Base-by-base conservation (phyloP, 176 grass and related monocot species). In the Aechmea fasciata region DNA sequence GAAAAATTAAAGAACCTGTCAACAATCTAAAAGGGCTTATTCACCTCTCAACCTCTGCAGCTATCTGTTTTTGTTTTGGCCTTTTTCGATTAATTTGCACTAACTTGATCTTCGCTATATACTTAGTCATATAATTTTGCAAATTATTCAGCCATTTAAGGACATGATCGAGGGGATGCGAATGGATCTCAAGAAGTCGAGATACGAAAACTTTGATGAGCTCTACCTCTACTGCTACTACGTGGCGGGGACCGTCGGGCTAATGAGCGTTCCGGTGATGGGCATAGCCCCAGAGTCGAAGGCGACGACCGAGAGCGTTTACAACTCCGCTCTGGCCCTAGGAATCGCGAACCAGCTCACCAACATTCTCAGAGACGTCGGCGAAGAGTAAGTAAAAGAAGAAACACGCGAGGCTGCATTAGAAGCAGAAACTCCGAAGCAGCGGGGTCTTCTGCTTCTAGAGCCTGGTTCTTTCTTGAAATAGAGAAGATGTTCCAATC, bases 191-290 rank as follows among this genome's bases (percentile, higher is more conserved):
- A 51, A 5, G 1, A 85, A 81, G 81, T 83, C 84, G 1, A 77
- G 86, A 71, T 97, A 97, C 82, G 25, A 83, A 49, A 97, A 77
- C 67, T 97, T 92, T 73, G 89, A 97, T 63, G 89, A 92, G 74
- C 82, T 97, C n/a, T 97, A 92, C 77, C 86, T 97, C 17, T 97
- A 97, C 71, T 97, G 93, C 75, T 97, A 97, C 71, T 91, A 89
- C 68, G 93, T 92, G 11, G 93, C 89, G 14, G 89, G 93, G 13
- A 97, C 86, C 0, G 93, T 97, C 1, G 93, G 89, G 15, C 72
- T 97, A 3, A 97, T 97, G 93, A 83, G 83, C 11, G 89, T 97
- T 25, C 89, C 93, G 2, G 47, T 97, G 11, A 96, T 96, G 92
- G 92, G 88, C 23, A 83, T 89, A 63, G 80, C 92, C 13, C 88